phyloP scores from a whole-genome alignment of 495 filamentous ascomycete genomes.

The Daldinia loculata region DNA sequence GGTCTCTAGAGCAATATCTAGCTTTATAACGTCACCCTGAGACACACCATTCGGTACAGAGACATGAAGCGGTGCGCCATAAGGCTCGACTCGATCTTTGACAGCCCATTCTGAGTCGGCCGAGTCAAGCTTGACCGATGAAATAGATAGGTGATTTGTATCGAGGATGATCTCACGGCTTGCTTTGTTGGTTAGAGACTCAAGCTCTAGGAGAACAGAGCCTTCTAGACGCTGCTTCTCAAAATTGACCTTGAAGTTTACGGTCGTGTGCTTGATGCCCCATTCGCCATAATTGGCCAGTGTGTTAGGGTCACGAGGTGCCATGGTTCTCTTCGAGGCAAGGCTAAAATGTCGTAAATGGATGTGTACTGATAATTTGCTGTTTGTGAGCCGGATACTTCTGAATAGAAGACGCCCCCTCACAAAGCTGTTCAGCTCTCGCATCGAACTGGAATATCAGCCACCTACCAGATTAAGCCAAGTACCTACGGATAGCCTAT shows the following conservation, averaged over 20 bases:
- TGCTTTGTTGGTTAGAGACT: constrained; percentile 72
- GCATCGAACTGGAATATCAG: constrained; percentile 28
- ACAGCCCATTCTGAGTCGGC: constrained; percentile 70
- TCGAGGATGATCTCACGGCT: constrained; percentile 84
- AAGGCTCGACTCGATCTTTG: constrained; percentile 72
- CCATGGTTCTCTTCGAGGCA: constrained; percentile 56
- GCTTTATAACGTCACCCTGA: constrained; percentile 68
- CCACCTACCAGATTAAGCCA: constrained; percentile 42
- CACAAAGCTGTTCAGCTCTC: constrained; percentile 37
- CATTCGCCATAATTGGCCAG: constrained; percentile 90
- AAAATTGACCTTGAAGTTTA: constrained; percentile 84
- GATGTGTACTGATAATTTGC: constrained; percentile 33
- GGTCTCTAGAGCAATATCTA: constrained; percentile 70
- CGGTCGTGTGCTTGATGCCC: constrained; percentile 79
- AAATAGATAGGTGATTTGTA: constrained; percentile 79
- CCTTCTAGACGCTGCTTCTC: constrained; percentile 75
- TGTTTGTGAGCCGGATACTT: constrained; percentile 37
- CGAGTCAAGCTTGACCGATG: constrained; percentile 68
- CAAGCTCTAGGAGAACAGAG: constrained; percentile 75
- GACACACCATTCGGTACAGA: constrained; percentile 68
- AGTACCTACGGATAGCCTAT: neutral
- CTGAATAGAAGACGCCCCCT: constrained; percentile 41
- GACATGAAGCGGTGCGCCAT: constrained; percentile 82
- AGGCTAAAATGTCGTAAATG: constrained; percentile 34
- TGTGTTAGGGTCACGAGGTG: constrained; percentile 86